phyloP scores from a whole-genome alignment of 495 filamentous ascomycete species.

The Penicillium argentinense region DNA sequence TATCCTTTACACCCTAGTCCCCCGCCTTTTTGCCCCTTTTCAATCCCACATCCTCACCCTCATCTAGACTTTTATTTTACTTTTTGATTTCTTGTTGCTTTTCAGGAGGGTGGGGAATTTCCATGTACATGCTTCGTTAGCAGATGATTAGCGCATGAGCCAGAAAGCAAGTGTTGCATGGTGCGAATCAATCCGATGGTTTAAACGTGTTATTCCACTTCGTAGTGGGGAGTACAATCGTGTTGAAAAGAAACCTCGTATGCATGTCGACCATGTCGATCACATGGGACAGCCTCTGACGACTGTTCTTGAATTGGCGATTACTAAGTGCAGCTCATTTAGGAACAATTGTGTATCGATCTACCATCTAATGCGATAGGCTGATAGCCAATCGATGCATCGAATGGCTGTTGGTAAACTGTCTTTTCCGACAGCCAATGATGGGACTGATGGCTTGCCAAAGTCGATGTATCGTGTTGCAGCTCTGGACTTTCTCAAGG shows the following conservation, averaged over 20 bases:
- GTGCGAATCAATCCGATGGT: conserved; percentile 8
- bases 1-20: conserved; percentile 7
- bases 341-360: too few species aligned
- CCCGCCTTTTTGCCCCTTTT: conserved; percentile 9
- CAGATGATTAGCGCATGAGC: conserved; percentile 20
- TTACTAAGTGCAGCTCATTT: too few species aligned
- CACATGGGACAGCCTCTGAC: too few species aligned
- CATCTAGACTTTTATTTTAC: conserved; percentile 17
- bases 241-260: neutral
- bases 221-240: too few species aligned
- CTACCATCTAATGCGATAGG: too few species aligned
- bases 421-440: neutral
- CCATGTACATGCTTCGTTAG: conserved; percentile 30
- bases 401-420: neutral
- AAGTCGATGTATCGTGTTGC: too few species aligned
- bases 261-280: too few species aligned
- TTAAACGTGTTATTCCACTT: neutral
- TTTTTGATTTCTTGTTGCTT: conserved; percentile 3
- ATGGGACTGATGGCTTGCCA: too few species aligned
- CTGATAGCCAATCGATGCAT: neutral
- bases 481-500: too few species aligned
- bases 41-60: neutral
- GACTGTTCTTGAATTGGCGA: too few species aligned
- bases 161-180: conserved; percentile 16
- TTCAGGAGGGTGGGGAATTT: conserved; percentile 1